Evolutionary conservation across 2,329 filamentous ascomycete species (phyloP).

Genomic region (Camptophora hylomeconis): DNA sequence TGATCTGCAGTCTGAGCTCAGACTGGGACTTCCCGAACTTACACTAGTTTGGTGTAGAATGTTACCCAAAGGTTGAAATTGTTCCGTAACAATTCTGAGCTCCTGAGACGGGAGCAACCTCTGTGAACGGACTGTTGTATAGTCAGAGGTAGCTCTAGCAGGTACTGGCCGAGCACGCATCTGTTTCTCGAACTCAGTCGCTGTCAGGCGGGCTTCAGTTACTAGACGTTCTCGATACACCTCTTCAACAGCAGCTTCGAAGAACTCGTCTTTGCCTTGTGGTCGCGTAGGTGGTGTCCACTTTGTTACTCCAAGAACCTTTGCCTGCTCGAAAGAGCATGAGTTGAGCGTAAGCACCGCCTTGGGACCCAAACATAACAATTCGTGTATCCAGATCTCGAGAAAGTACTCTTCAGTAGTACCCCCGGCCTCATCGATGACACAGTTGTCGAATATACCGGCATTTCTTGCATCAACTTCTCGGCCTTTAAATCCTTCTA

Average conservation of each 20-base stretch:
- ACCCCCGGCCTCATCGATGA: conserved; percentile 7
- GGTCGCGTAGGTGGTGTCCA: conserved; percentile 39
- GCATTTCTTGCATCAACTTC: conserved; percentile 40
- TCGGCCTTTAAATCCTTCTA: conserved; percentile 43
- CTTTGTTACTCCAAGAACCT: conserved; percentile 40
- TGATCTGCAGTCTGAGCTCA: conserved; percentile 4
- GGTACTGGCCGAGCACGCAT: conserved; percentile 7
- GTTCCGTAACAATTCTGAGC: too few species aligned
- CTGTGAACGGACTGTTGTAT: too few species aligned
- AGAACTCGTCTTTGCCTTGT: conserved; percentile 41
- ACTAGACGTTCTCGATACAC: conserved; percentile 39
- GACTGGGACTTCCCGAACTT: too few species aligned
- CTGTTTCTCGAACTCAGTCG: conserved; percentile 9
- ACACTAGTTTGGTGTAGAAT: too few species aligned
- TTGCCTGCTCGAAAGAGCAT: conserved; percentile 37
- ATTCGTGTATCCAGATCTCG: conserved; percentile 49
- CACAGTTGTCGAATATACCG: conserved; percentile 39
- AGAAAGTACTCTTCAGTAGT: conserved; percentile 39
- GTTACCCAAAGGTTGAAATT: too few species aligned
- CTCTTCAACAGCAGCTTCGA: conserved; percentile 47
- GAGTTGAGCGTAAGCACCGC: conserved; percentile 40
- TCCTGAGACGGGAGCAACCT: too few species aligned
- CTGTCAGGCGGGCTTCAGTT: conserved; percentile 10
- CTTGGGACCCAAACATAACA: conserved; percentile 46
- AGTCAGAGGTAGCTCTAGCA: too few species aligned